Base-by-base conservation (phyloP, 179 eudicot species). In the Dionaea muscipula region DNA sequence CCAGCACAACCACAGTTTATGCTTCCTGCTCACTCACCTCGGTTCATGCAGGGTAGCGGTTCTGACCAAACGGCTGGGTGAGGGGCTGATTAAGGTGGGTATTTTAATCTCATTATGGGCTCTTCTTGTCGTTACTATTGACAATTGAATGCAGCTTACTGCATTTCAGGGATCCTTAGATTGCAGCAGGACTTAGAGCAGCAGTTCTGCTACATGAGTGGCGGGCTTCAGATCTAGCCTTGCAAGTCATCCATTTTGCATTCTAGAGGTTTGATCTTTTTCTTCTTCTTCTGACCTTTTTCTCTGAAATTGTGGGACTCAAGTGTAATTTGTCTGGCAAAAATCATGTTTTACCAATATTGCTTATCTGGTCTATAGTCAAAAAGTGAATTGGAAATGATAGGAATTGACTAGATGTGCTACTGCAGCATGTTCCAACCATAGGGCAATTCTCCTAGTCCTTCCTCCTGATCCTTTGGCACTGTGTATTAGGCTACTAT, bases 101-200 rank as follows among this genome's bases (percentile, higher is more conserved):
- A 12, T 45, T 60, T 15, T 26, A 13, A 21, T 36, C 23, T 39
- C 31, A 15, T 22, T 23, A 28, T 53, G 2, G 43, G 12, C 2
- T 27, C 18, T 15, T 26, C 4, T 2, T 5, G 4, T 31, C 24
- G 22, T 1, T 19, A 28, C 45, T 40, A 50, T n/a, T 26, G 4
- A 28, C 46, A 40, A 43, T 44, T 39, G 37, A 54, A 44, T 9
- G 24, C 60, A 13, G 7, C 37, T 44, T 31, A 36, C 38, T 52
- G 9, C 24, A 17, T 51, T 57, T 26, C 74, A 90, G 94, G 67
- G 68, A 71, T 73, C 93, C 79, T 79, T 86, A 75, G 94, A 75
- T 78, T 90, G 97, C 95, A 81, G 94, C 94, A 71, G 89, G 89
- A 80, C 84, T 81, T 86, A 81, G 90, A 86, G 75, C 79, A 73